These are phyloP conservation scores for Astrephomene gubernaculifera DNA, from an alignment of 139 green algal species.

Conservation along the genomic window DNA sequence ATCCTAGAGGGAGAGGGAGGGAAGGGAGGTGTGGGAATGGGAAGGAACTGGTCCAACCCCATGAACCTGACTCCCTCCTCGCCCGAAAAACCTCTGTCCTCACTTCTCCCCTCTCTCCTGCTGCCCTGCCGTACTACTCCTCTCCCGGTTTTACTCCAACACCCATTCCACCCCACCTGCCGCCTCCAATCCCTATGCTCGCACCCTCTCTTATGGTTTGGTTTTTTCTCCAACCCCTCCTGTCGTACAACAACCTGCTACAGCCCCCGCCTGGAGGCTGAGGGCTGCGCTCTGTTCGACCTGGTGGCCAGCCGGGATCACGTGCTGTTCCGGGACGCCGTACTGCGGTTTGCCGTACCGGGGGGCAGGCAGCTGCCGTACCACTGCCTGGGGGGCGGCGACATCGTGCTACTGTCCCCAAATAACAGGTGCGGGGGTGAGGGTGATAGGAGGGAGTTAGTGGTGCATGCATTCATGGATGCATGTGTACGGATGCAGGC, in stretches of 20 bases:
- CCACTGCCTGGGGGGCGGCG: slow-evolving; percentile 54
- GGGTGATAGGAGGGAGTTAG: neutral
- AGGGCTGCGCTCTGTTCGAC: slow-evolving; percentile 66
- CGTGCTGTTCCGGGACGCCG: slow-evolving; percentile 55
- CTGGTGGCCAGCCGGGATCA: slow-evolving; percentile 57
- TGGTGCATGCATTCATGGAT: neutral
- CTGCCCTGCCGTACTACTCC: no score
- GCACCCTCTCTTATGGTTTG: no score
- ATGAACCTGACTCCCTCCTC: no score
- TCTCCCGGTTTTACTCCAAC: no score
- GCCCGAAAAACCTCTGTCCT: no score
- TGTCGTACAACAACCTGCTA: no score
- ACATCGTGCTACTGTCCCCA: slow-evolving; percentile 41
- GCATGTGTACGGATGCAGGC: no score
- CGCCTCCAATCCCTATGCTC: no score
- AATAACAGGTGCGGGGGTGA: slow-evolving; percentile 29
- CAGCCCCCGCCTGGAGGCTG: slow-evolving; percentile 52
- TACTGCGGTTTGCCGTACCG: slow-evolving; percentile 60
- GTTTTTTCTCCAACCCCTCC: no score
- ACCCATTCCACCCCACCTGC: no score
- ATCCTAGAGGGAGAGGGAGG: slow-evolving; percentile 6
- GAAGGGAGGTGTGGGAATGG: neutral
- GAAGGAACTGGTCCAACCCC: no score
- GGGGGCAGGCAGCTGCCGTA: slow-evolving; percentile 58
- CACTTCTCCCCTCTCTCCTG: no score